Conservation (phyloP, 1,284 basidiomycete species). For the Pyrrhoderma noxium region DNA sequence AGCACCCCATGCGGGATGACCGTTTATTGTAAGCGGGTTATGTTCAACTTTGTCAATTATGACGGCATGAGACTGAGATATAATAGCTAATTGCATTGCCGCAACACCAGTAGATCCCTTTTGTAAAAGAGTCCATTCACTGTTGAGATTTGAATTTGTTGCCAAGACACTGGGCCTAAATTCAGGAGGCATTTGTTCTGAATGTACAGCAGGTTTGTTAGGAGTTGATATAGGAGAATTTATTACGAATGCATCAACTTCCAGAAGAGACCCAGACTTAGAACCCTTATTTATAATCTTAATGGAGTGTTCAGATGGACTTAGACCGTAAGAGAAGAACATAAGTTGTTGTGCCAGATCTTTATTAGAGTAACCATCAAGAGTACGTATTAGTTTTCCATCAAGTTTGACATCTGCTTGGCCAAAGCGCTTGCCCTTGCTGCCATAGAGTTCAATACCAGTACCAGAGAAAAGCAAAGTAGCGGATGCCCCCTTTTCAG, state of each 20-base stretch:
- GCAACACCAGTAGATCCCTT: conserved; percentile 69
- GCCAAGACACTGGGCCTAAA: conserved; percentile 20
- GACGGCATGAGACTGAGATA: conserved; percentile 64
- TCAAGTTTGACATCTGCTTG: conserved; percentile 52
- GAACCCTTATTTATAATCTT: conserved; percentile 52
- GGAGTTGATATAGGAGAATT: conserved; percentile 26
- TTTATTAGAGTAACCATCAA: conserved; percentile 40
- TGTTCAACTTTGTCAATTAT: conserved; percentile 82
- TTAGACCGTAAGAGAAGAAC: conserved; percentile 53
- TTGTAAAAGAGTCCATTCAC: conserved; percentile 42
- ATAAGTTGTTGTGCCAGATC: conserved; percentile 51
- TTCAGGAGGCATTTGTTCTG: not conserved
- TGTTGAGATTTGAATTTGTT: not conserved
- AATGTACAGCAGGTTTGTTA: not conserved
- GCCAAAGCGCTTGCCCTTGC: conserved; percentile 46
- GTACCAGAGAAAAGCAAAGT: conserved; percentile 59
- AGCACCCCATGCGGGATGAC: conserved; percentile 74
- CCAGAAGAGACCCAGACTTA: conserved; percentile 36
- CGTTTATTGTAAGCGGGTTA: conserved; percentile 64
- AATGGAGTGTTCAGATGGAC: conserved; percentile 47
- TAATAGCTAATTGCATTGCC: conserved; percentile 73
- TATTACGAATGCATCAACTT: conserved; percentile 63
- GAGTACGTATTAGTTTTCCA: conserved; percentile 35
- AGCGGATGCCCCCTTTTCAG: conserved; percentile 37
- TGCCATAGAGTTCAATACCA: conserved; percentile 73